Conservation (phyloP, 306 rosid species). For the Astragalus glycyphyllos region DNA sequence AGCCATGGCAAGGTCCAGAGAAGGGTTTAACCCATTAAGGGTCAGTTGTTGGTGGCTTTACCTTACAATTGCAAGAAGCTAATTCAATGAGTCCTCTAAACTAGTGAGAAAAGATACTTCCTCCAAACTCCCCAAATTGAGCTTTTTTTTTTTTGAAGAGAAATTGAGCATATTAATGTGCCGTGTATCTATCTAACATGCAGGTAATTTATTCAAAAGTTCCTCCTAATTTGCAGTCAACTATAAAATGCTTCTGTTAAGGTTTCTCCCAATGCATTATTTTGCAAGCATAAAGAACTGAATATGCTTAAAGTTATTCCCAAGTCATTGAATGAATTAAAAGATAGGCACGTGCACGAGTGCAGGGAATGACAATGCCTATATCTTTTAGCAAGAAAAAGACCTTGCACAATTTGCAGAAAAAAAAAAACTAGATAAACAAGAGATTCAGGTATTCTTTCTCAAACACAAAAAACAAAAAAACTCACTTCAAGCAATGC, state of each 20-base stretch:
- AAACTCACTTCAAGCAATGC: constrained; percentile 87
- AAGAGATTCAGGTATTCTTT: constrained; percentile 15
- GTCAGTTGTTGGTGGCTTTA: neutral
- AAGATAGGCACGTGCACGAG: neutral
- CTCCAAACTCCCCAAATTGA: neutral
- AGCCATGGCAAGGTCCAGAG: neutral
- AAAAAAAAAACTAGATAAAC: neutral
- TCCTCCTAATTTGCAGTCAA: neutral
- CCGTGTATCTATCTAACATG: constrained; percentile 1
- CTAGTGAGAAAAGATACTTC: constrained; percentile 5
- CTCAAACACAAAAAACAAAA: constrained; percentile 17
- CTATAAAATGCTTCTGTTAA: neutral
- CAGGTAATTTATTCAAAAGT: constrained; percentile 18
- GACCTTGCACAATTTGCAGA: neutral
- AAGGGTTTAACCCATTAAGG: neutral
- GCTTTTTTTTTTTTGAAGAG: too few species aligned
- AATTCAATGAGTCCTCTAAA: neutral
- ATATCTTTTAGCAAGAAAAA: constrained; percentile 6
- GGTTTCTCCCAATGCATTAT: neutral
- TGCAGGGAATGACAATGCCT: neutral
- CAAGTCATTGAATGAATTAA: constrained; percentile 15
- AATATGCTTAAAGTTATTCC: constrained; percentile 1
- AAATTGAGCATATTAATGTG: constrained; percentile 3
- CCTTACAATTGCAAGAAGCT: neutral
- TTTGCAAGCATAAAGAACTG: constrained; percentile 5